Evolutionary conservation across 1,284 basidiomycete genomes (phyloP), one percentile per base, ranked within the genome.

Genomic region (Ustilago vetiveriae): DNA sequence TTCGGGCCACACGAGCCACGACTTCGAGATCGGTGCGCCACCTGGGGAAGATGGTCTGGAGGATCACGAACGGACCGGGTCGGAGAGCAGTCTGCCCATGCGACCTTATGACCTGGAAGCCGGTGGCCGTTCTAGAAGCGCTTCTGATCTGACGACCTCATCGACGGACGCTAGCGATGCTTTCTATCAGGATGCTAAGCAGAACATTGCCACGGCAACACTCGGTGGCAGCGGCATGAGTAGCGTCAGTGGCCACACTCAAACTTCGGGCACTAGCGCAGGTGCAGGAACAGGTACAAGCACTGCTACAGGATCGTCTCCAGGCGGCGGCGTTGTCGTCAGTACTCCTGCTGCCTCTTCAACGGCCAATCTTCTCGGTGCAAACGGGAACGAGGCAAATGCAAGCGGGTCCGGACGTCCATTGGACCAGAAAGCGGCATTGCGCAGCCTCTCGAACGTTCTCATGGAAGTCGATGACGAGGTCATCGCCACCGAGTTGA

Each of bases 381-480:
- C 13, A 22, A 21, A 21, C 9, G 32, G 37, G 16, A 13, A 33
- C n/a, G 62, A 58, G 9, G 22, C 46, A n/a, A 26, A 17, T 1
- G 10, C 21, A 3, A 46, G 48, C 30, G 24, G 46, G 3, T 38
- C 14, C 29, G 19, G 26, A 13, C 51, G 64, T 14, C n/a, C 45
- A 2, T 17, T 56, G 27, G 55, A 69, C n/a, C 73, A 69, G 27
- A 75, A 75, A 27, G 35, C 64, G 14, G 40, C 44, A 16, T 57
- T 79, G 29, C 75, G 76, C 16, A 47, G 37, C 44, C 53, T 74
- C 26, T 78, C 75, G 5, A 73, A 79, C 58, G 56, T 59, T 22
- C 62, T 79, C n/a, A 47, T 65, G 49, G 64, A 75, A 29, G 46
- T 73, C 13, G 66, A 74, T 32, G 76, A 79, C 36, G 62, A 71